A percentile compares a stretch with the other conserved stretches of the same genome.
Conservation (phyloP, 345 rosid species). For the Cardamine resedifolia region DNA sequence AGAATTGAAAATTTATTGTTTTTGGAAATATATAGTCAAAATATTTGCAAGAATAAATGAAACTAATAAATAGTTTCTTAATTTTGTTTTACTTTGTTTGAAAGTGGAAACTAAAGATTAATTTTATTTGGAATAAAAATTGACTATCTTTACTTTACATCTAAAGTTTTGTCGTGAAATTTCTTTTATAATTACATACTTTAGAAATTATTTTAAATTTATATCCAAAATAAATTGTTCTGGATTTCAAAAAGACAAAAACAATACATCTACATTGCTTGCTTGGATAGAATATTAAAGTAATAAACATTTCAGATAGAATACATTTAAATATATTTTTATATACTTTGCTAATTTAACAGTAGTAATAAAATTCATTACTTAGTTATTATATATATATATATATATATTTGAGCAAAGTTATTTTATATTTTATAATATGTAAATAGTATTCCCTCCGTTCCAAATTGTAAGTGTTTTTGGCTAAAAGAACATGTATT, state of each 20-base stretch:
- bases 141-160: no score
- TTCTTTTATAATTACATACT: neutral
- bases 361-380: neutral
- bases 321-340: neutral
- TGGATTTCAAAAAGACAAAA: neutral
- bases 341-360: no score
- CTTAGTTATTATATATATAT: neutral
- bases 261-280: neutral
- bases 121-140: neutral
- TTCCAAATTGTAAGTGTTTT: no score
- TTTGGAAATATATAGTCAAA: neutral
- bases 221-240: neutral
- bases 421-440: no score
- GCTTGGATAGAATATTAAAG: neutral
- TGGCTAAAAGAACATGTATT: no score
- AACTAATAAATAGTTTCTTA: neutral
- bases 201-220: neutral
- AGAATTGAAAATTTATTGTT: neutral
- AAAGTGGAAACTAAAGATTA: neutral
- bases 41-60: neutral
- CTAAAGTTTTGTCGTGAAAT: neutral
- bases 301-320: neutral
- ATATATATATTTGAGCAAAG: no score
- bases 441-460: no score
- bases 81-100: no score